Conservation (phyloP, 768 basidiomycete species). For the Panellus pusillus region DNA sequence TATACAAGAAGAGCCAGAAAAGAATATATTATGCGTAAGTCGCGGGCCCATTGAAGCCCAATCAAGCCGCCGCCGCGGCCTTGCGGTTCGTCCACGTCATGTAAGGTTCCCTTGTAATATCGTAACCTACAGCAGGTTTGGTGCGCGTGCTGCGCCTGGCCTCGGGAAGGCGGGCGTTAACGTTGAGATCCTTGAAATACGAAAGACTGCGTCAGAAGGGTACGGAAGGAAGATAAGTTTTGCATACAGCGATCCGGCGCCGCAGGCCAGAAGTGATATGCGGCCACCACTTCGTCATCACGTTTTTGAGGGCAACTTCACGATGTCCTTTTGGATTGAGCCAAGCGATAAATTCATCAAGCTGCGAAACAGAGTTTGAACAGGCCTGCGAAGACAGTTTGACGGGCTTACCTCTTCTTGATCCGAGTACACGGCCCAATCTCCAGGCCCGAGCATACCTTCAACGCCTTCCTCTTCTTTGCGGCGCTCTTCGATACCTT, state of each 20-base stretch:
- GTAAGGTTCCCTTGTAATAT: slow-evolving; percentile 77
- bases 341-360: slow-evolving; percentile 85
- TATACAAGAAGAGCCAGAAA: too few relatives aligned
- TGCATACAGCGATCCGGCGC: slow-evolving; percentile 70
- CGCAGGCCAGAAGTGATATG: slow-evolving; percentile 80
- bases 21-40: too few relatives aligned
- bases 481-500: slow-evolving; percentile 61
- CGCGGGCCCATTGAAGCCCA: slow-evolving; percentile 12
- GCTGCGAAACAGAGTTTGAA: slow-evolving; percentile 40
- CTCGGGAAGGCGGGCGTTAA: slow-evolving; percentile 71
- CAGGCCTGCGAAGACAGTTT: slow-evolving; percentile 1
- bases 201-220: slow-evolving; percentile 15
- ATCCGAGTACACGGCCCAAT: slow-evolving; percentile 92
- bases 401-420: slow-evolving; percentile 72
- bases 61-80: slow-evolving; percentile 44
- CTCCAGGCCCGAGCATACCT: slow-evolving; percentile 66
- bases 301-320: slow-evolving; percentile 77
- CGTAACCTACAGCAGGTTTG: slow-evolving; percentile 56
- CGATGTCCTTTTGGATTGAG: slow-evolving; percentile 89
- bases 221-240: not conserved
- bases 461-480: slow-evolving; percentile 80
- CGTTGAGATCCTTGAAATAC: slow-evolving; percentile 60
- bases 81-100: slow-evolving; percentile 88
- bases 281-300: slow-evolving; percentile 79
- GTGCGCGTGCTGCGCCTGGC: slow-evolving; percentile 77